These are phyloP conservation scores for Didymella sp. DNA, from an alignment of 2,329 filamentous ascomycete genomes.

Conservation along the genomic window DNA sequence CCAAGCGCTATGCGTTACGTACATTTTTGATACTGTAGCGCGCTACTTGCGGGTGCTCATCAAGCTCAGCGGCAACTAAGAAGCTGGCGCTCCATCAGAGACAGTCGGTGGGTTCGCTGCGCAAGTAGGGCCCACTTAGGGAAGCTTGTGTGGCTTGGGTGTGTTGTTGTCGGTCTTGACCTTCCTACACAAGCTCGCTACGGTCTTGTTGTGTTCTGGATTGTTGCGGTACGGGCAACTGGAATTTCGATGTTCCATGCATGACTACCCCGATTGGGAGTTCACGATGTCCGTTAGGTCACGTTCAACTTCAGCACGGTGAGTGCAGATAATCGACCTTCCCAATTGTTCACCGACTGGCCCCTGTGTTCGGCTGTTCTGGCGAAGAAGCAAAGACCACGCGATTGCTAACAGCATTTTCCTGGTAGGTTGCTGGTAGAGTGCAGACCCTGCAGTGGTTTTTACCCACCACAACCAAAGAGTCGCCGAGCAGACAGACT, in stretches of 20 bases:
- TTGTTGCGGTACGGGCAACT: slow-evolving; percentile 4
- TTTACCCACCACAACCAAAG: slow-evolving; percentile 10
- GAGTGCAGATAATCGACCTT: not conserved
- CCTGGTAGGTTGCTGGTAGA: slow-evolving; percentile 2
- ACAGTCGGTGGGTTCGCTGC: slow-evolving; percentile 8
- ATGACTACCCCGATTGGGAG: not conserved
- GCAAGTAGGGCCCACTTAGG: slow-evolving; percentile 1
- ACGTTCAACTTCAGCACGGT: not conserved
- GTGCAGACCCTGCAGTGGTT: slow-evolving; percentile 35
- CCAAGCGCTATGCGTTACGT: slow-evolving; percentile 31
- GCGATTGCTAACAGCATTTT: slow-evolving; percentile 9
- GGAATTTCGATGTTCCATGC: not conserved
- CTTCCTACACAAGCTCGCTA: slow-evolving; percentile 21
- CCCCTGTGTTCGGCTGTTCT: slow-evolving; percentile 22
- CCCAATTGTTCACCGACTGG: slow-evolving; percentile 9
- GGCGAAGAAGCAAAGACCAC: slow-evolving; percentile 12
- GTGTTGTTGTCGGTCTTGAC: slow-evolving; percentile 18
- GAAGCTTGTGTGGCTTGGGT: slow-evolving; percentile 4
- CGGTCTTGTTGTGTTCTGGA: slow-evolving; percentile 24
- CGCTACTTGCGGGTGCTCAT: slow-evolving; percentile 23
- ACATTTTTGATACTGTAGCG: slow-evolving; percentile 23
- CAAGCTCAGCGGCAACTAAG: slow-evolving; percentile 26
- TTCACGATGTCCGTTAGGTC: slow-evolving; percentile 13
- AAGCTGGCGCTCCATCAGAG: slow-evolving; percentile 8
- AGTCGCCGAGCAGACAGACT: slow-evolving; percentile 16